Percentiles rank a stretch among this genome's conserved stretches.
Conservation (phyloP, 106 monocot species). For the Dioscorea alata region DNA sequence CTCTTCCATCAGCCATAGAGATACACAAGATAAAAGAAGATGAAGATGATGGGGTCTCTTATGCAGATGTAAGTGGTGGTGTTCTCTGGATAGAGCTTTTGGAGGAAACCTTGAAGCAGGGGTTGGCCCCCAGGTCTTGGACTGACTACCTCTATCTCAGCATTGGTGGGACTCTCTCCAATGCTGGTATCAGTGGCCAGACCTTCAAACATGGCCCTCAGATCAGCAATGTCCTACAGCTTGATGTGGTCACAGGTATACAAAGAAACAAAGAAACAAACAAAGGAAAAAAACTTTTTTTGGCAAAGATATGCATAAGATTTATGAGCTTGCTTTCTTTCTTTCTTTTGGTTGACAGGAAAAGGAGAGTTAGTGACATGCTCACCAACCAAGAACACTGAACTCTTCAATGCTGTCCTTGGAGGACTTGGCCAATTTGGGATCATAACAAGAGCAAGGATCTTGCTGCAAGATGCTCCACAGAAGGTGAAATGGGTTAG, state of each 20-base stretch:
- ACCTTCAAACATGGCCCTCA: conserved; percentile 83
- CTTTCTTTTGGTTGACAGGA: conserved; percentile 21
- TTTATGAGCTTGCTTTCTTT: neutral
- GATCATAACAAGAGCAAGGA: conserved; percentile 66
- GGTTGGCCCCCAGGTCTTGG: conserved; percentile 82
- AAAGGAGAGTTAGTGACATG: conserved; percentile 53
- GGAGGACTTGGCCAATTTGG: conserved; percentile 67
- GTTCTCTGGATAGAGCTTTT: conserved; percentile 66
- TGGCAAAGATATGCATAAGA: neutral
- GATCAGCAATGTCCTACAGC: conserved; percentile 72
- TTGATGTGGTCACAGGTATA: conserved; percentile 79
- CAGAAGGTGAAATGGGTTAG: conserved; percentile 8
- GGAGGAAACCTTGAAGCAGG: conserved; percentile 48
- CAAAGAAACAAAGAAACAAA: neutral
- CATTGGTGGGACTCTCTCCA: conserved; percentile 85
- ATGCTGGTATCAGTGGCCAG: conserved; percentile 85
- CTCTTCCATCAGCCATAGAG: conserved; percentile 35
- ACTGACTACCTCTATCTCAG: conserved; percentile 80
- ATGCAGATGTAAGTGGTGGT: conserved; percentile 71
- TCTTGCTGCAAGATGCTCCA: conserved; percentile 47
- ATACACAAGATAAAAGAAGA: conserved; percentile 11
- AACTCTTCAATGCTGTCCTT: conserved; percentile 49
- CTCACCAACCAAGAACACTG: conserved; percentile 27
- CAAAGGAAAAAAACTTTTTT: neutral
- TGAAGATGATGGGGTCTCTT: conserved; percentile 14